These are phyloP conservation scores for Xylariaceae sp. DNA, from an alignment of 2,329 filamentous ascomycete species.

Conservation along the genomic window DNA sequence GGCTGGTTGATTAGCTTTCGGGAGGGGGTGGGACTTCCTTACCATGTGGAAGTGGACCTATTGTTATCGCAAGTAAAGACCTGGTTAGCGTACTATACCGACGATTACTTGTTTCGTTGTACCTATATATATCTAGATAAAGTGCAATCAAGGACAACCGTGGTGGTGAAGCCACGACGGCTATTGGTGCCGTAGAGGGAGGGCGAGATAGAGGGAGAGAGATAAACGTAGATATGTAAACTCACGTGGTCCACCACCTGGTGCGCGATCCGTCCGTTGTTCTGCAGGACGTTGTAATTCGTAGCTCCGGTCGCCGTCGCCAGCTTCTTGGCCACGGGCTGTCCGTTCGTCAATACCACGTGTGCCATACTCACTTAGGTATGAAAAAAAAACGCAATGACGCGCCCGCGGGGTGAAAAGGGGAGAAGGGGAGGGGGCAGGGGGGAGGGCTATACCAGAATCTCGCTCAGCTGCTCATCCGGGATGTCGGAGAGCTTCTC, in stretches of 20 bases:
- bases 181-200: no score
- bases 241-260: constrained; percentile 90
- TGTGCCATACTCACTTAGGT: not conserved
- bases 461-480: constrained; percentile 80
- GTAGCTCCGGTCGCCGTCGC: constrained; percentile 73
- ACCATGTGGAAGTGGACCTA: constrained; percentile 95
- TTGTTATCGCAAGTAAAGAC: not conserved
- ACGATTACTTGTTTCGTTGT: no score
- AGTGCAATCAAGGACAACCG: no score
- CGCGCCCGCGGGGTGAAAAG: no score
- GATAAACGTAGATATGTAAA: constrained; percentile 16
- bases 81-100: constrained; percentile 13
- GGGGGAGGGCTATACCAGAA: constrained; percentile 60
- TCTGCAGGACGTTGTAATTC: constrained; percentile 94
- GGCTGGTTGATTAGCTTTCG: not conserved
- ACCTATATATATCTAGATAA: no score
- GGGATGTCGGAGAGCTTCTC: constrained; percentile 91
- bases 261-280: constrained; percentile 90
- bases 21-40: no score
- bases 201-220: constrained; percentile 2
- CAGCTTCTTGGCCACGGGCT: constrained; percentile 86
- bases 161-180: no score
- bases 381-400: not conserved
- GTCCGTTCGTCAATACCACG: not conserved
- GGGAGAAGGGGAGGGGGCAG: not conserved